Evolutionary conservation across 2,329 filamentous ascomycete genomes (phyloP).

Genomic region (Fusarium multiceps): DNA sequence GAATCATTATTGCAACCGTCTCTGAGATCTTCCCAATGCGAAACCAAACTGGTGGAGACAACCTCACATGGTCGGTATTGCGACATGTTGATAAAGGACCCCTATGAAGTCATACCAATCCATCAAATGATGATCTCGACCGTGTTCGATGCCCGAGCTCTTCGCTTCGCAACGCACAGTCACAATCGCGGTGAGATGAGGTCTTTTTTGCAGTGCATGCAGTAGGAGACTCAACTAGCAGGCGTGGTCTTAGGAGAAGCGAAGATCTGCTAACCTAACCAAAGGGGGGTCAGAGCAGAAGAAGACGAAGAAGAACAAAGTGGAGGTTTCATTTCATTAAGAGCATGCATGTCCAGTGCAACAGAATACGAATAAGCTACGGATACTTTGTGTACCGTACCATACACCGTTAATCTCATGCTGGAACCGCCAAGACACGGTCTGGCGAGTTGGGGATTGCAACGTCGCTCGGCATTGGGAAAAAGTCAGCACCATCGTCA

Average conservation of each 20-base stretch:
- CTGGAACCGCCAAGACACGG: slow-evolving; percentile 36
- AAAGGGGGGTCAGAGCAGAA: background rate
- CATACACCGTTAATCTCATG: slow-evolving; percentile 20
- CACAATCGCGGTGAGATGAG: slow-evolving; percentile 40
- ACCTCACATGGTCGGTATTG: slow-evolving; percentile 6
- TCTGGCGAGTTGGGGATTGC: slow-evolving; percentile 33
- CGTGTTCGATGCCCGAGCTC: slow-evolving; percentile 24
- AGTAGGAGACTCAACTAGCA: background rate
- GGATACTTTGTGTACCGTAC: background rate
- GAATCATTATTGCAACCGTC: slow-evolving; percentile 1
- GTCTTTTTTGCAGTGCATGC: slow-evolving; percentile 14
- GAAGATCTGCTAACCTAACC: slow-evolving; percentile 30
- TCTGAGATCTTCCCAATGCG: slow-evolving; percentile 1
- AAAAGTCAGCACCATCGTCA: slow-evolving; percentile 19
- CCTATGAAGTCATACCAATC: slow-evolving; percentile 48
- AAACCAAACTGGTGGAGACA: slow-evolving; percentile 5
- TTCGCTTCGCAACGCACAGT: slow-evolving; percentile 39
- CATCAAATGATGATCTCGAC: slow-evolving; percentile 22
- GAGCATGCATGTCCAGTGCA: slow-evolving; percentile 21
- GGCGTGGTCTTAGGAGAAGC: slow-evolving; percentile 33
- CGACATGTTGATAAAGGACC: slow-evolving; percentile 38
- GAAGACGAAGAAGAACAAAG: slow-evolving; percentile 11
- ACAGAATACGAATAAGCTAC: slow-evolving; percentile 37
- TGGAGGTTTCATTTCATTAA: slow-evolving; percentile 40
- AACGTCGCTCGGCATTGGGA: slow-evolving; percentile 33